Evolutionary conservation across 495 filamentous ascomycete species (phyloP).

Genomic region (Astrothelium macrocarpum): DNA sequence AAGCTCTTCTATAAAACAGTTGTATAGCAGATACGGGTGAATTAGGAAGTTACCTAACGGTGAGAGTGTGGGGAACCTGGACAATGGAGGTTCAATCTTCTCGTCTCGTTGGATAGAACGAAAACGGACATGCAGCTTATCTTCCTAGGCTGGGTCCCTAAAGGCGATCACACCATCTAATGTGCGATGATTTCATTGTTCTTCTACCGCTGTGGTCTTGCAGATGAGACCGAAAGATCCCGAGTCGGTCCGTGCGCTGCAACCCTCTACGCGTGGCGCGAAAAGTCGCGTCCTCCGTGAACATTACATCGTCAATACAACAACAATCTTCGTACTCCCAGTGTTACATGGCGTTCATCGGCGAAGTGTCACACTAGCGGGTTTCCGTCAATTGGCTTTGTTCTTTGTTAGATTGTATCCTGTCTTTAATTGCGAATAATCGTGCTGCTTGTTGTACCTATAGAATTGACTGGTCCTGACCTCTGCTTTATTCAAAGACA

Average conservation of each 20-base stretch:
- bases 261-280: neutral
- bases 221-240: neutral
- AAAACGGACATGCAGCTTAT: too few relatives aligned
- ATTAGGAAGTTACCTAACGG: neutral
- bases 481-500: neutral
- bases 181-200: constrained; percentile 1
- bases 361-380: neutral
- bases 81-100: too few relatives aligned
- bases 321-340: neutral
- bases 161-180: too few relatives aligned
- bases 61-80: neutral
- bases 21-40: neutral
- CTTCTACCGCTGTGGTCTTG: neutral
- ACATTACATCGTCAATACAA: neutral
- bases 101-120: too few relatives aligned
- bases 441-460: neutral
- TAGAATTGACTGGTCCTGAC: neutral
- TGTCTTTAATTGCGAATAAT: neutral
- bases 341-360: neutral
- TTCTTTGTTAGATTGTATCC: neutral
- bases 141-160: too few relatives aligned
- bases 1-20: too few relatives aligned
- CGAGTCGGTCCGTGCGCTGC: neutral
- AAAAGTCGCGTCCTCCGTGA: constrained; percentile 1
- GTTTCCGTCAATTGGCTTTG: neutral